These are phyloP conservation scores for Phoenix dactylifera DNA, from an alignment of 176 grass and related monocot genomes.

Conservation along the genomic window DNA sequence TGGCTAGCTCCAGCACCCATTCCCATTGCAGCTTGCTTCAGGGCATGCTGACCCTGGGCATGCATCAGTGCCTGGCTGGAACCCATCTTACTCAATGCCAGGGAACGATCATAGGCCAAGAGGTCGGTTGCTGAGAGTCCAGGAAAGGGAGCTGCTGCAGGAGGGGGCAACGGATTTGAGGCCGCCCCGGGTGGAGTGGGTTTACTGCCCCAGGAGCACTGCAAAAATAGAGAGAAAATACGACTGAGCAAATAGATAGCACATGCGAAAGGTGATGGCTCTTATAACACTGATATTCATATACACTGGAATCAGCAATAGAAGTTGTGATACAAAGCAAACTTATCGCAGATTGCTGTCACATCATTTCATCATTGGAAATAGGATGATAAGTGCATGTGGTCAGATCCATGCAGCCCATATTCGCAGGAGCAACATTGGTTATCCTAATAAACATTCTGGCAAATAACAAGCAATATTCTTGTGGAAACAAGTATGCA, in stretches of 20 bases:
- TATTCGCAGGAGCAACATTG: no score
- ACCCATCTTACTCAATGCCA: constrained; percentile 64
- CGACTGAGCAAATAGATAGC: background rate
- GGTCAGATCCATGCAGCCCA: no score
- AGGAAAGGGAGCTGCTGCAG: constrained; percentile 32
- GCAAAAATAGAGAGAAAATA: constrained; percentile 5
- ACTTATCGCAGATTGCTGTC: no score
- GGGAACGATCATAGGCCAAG: constrained; percentile 56
- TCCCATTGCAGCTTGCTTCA: constrained; percentile 56
- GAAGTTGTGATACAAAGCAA: no score
- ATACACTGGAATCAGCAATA: no score
- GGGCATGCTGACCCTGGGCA: constrained; percentile 44
- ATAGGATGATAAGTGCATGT: no score
- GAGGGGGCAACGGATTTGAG: constrained; percentile 67
- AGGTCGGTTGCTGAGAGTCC: constrained; percentile 55
- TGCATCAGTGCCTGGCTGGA: constrained; percentile 44
- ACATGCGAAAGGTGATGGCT: background rate
- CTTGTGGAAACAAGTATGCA: no score
- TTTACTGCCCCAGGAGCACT: constrained; percentile 99
- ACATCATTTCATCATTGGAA: no score
- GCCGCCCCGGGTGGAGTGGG: constrained; percentile 74
- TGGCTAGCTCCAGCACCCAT: constrained; percentile 63
- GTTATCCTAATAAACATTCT: no score
- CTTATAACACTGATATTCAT: no score
- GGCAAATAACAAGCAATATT: no score